Percentiles rank a stretch among this genome's conserved stretches.
phyloP scores from a whole-genome alignment of 2,329 filamentous ascomycete species.

The Passalora sequoiae region DNA sequence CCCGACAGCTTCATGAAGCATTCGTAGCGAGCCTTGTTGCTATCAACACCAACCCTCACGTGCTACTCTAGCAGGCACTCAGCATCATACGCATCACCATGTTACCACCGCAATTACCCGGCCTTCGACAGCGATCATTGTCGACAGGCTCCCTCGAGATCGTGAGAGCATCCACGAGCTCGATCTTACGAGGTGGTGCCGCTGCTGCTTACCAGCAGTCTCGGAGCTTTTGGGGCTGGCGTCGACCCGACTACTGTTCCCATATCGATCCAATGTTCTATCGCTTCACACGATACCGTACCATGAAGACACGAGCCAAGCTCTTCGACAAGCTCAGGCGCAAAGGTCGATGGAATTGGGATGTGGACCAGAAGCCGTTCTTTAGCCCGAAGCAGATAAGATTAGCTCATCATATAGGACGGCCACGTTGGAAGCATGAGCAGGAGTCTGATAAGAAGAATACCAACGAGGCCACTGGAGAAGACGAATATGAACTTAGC shows the following conservation, averaged over 20 bases:
- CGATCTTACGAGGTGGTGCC: slow-evolving; percentile 13
- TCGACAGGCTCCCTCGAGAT: slow-evolving; percentile 12
- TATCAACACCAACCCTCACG: background rate
- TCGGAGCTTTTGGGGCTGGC: slow-evolving; percentile 27
- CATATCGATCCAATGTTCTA: slow-evolving; percentile 32
- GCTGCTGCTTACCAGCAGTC: slow-evolving; percentile 11
- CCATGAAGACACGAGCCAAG: slow-evolving; percentile 30
- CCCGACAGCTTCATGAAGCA: slow-evolving; percentile 3
- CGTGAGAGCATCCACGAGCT: slow-evolving; percentile 14
- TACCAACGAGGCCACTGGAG: slow-evolving; percentile 6
- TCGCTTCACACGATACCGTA: slow-evolving; percentile 27
- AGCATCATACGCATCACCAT: slow-evolving; percentile 16
- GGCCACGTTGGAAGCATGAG: slow-evolving; percentile 17
- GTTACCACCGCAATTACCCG: slow-evolving; percentile 26
- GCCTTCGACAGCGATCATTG: slow-evolving; percentile 16
- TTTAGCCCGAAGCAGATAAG: slow-evolving; percentile 29
- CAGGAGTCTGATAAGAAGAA: slow-evolving; percentile 16
- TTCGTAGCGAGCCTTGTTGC: slow-evolving; percentile 1
- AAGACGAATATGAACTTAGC: slow-evolving; percentile 28
- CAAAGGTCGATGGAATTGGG: slow-evolving; percentile 31
- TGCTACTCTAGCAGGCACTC: slow-evolving; percentile 4
- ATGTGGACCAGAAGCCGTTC: slow-evolving; percentile 24
- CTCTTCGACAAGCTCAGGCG: slow-evolving; percentile 30
- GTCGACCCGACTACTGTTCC: slow-evolving; percentile 25
- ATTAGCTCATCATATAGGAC: slow-evolving; percentile 26